Conservation (phyloP, 108 stramenopile species). For the Cylindrotheca fusiformis region DNA sequence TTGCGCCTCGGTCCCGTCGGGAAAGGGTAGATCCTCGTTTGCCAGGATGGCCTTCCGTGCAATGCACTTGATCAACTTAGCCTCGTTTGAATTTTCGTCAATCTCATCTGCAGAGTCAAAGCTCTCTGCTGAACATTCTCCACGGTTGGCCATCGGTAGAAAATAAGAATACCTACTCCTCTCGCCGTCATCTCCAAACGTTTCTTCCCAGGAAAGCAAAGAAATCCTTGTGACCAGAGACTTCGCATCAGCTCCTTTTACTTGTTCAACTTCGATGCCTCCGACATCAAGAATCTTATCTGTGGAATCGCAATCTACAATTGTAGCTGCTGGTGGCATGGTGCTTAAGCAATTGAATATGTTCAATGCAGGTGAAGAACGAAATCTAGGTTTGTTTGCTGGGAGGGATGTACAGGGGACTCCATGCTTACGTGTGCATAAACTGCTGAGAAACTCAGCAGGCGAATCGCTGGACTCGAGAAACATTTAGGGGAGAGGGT, state of each 20-base stretch:
- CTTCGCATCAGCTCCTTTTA: background rate
- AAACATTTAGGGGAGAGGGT: too few species aligned
- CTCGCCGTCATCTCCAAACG: background rate
- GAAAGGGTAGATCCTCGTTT: background rate
- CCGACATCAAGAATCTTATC: constrained; percentile 23
- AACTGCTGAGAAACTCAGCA: too few species aligned
- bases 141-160: constrained; percentile 3
- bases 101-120: constrained; percentile 37
- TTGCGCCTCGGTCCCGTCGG: constrained; percentile 23
- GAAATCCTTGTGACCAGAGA: constrained; percentile 7
- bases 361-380: too few species aligned
- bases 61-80: constrained; percentile 22
- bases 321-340: constrained; percentile 19
- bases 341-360: too few species aligned
- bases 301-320: constrained; percentile 3
- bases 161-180: constrained; percentile 2
- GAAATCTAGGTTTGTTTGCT: too few species aligned
- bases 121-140: constrained; percentile 21
- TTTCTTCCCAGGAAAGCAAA: constrained; percentile 7
- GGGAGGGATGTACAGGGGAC: too few species aligned
- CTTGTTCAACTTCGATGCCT: constrained; percentile 16
- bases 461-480: too few species aligned
- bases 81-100: constrained; percentile 34
- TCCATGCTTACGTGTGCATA: too few species aligned
- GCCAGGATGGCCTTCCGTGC: constrained; percentile 10